These are phyloP conservation scores for Austroboletus novae-zelandiae DNA, from an alignment of 1,284 basidiomycete species.

Conservation along the genomic window DNA sequence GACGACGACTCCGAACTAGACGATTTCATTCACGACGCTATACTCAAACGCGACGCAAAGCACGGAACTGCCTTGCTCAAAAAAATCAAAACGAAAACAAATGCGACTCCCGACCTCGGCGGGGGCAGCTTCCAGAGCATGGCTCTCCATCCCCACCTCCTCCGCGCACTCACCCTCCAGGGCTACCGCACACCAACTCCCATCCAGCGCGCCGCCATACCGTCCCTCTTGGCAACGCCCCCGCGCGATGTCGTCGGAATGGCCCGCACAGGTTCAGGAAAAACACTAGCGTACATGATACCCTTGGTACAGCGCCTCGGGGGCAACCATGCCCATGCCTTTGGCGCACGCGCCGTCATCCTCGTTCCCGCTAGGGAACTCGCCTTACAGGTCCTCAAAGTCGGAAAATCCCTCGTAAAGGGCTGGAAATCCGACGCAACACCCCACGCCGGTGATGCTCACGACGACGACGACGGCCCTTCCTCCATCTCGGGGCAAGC, in stretches of 20 bases:
- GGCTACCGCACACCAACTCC: conserved; percentile 96
- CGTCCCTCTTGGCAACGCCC: conserved; percentile 79
- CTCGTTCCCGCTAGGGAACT: conserved; percentile 93
- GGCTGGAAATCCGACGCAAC: conserved; percentile 65
- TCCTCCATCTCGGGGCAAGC: conserved; percentile 55
- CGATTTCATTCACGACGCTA: conserved; percentile 61
- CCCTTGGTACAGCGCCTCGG: conserved; percentile 88
- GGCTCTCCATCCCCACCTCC: conserved; percentile 81
- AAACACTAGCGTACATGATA: conserved; percentile 95
- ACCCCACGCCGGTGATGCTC: conserved; percentile 60
- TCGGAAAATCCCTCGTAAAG: conserved; percentile 90
- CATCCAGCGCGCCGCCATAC: conserved; percentile 91
- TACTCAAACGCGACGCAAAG: conserved; percentile 65
- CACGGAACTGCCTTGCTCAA: conserved; percentile 69
- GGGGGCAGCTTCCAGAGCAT: conserved; percentile 88
- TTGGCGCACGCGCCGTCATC: conserved; percentile 87
- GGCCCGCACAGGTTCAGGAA: conserved; percentile 98
- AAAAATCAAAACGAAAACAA: conserved; percentile 65
- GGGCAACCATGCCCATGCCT: conserved; percentile 74
- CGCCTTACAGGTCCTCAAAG: conserved; percentile 90
- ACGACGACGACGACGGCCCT: conserved; percentile 49
- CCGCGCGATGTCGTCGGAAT: conserved; percentile 96
- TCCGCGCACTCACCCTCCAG: conserved; percentile 86
- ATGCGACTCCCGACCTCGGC: conserved; percentile 70
- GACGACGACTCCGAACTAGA: conserved; percentile 39